Percentiles rank a stretch among this genome's conserved stretches.
phyloP scores from a whole-genome alignment of 2,329 filamentous ascomycete species.

The Helotiales sp. region DNA sequence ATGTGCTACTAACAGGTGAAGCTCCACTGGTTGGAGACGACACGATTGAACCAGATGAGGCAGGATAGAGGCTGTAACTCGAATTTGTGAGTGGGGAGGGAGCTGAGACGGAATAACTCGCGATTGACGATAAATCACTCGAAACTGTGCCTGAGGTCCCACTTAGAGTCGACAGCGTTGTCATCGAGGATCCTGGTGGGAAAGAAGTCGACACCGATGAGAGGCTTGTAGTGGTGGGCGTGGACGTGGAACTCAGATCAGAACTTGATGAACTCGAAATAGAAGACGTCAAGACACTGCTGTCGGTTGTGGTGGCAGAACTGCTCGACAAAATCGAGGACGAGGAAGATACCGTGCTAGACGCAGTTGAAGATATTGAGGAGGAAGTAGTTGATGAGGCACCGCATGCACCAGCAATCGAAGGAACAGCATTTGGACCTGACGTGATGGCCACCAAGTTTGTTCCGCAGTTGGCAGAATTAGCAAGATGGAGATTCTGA shows the following conservation, averaged over 20 bases:
- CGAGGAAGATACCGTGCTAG: neutral
- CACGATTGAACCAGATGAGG: neutral
- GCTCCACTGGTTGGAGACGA: too few species aligned
- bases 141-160: too few species aligned
- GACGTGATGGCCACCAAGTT: constrained; percentile 18
- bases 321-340: too few species aligned
- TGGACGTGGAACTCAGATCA: neutral
- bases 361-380: neutral
- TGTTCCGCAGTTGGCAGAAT: constrained; percentile 14
- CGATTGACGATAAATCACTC: too few species aligned
- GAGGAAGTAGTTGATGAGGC: constrained; percentile 8
- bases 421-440: constrained; percentile 20
- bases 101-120: too few species aligned
- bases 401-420: constrained; percentile 13
- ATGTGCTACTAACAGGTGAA: neutral
- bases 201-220: neutral
- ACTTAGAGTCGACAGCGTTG: too few species aligned
- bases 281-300: neutral
- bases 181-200: neutral
- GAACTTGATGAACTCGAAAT: too few species aligned
- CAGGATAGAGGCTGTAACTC: too few species aligned
- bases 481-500: constrained; percentile 15
- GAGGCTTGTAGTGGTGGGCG: neutral
- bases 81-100: too few species aligned
- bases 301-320: neutral